Conservation (phyloP, 1,284 basidiomycete genomes). For the Ceratobasidium sp. region DNA sequence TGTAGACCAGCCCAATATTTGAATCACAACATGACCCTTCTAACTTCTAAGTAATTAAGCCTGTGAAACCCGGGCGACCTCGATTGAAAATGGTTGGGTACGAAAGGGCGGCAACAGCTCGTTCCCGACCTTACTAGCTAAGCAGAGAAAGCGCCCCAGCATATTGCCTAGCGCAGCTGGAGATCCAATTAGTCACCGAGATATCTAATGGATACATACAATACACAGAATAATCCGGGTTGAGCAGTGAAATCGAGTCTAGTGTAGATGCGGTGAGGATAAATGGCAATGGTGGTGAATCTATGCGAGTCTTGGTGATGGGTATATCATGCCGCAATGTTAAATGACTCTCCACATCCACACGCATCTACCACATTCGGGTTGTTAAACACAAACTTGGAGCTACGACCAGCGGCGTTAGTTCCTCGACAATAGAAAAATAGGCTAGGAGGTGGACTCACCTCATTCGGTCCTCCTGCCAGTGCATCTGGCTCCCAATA, state of each 20-base stretch:
- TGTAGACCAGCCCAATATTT: constrained; percentile 35
- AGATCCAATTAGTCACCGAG: constrained; percentile 11
- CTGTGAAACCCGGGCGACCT: not conserved
- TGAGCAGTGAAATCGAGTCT: constrained; percentile 2
- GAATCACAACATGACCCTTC: not conserved
- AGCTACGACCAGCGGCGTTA: constrained; percentile 59
- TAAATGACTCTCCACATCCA: constrained; percentile 93
- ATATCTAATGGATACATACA: constrained; percentile 40
- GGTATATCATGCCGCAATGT: constrained; percentile 56
- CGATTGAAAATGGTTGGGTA: constrained; percentile 9
- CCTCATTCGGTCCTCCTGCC: constrained; percentile 93
- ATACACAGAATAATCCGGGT: constrained; percentile 21
- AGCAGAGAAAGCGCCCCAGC: constrained; percentile 1
- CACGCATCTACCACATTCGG: constrained; percentile 92
- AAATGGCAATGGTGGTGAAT: constrained; percentile 1
- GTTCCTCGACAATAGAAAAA: not conserved
- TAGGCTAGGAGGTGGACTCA: constrained; percentile 54
- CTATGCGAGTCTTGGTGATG: constrained; percentile 14
- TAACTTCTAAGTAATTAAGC: not conserved
- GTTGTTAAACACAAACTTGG: constrained; percentile 93
- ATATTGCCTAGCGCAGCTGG: not conserved
- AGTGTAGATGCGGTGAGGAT: constrained; percentile 9
- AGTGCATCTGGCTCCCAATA: constrained; percentile 99
- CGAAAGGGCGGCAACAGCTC: constrained; percentile 9
- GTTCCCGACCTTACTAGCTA: not conserved